Evolutionary conservation across 352 stramenopile species (phyloP), one percentile per base, ranked within the genome.

Genomic region (Phytophthora multivora): DNA sequence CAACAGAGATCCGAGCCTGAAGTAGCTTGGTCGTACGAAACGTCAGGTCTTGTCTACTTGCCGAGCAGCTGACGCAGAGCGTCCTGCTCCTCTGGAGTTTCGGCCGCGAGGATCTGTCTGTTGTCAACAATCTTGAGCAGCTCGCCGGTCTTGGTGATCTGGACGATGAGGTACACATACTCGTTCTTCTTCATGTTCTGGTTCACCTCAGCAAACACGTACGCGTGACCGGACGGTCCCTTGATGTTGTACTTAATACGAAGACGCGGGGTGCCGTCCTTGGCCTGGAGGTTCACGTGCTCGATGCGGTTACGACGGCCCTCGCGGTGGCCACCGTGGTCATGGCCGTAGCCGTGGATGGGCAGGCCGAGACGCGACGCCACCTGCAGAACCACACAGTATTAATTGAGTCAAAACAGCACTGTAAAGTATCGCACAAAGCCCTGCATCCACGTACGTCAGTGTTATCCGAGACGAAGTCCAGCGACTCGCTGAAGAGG

Each of bases 201-300:
- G 50, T 91, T 95, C 31, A 97, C 88, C 75, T 98, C 93, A 3
- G 92, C 91, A 77, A 98, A 98, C 53, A 96, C 93, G 63, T 84
- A 89, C n/a, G 79, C 93, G 51, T 94, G 79, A 45, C 84, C 88
- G 35, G 91, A 93, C 5, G 86, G 86, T 25, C 95, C 95, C 74
- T 98, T 96, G 55, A 98, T 79, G 71, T 98, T 98, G 79, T 97
- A 98, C 71, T 97, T 93, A 51, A 98, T 93, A 31, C 76, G 83
- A 41, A 90, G 80, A 71, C 83, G 84, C 50, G 83, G 80, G 51
- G 88, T 90, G 59, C 85, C 93, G 40, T 97, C 89, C 68, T 93
- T 89, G 63, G 88, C 75, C 39, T 83, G 89, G 56, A 98, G 95
- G 66, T 98, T 84, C 16, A 97, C 97, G 75, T 97, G 82, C 67